Conservation (phyloP, 148 eudicot genomes). For the Rheum nobile region DNA sequence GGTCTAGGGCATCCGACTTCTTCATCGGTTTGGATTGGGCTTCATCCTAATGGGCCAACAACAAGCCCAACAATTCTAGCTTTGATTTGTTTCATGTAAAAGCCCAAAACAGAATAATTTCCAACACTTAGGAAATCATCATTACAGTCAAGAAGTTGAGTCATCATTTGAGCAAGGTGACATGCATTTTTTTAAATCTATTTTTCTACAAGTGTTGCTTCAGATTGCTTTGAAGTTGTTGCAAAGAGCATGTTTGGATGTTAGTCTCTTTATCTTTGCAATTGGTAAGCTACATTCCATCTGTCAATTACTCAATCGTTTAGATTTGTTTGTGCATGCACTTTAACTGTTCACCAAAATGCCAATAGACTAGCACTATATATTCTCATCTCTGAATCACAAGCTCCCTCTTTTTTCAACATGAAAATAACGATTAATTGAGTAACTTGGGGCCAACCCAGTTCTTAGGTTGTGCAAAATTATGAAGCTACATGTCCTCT, state of each 20-base stretch:
- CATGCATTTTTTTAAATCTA: no score
- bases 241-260: conserved; percentile 22
- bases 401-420: background rate
- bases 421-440: background rate
- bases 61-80: no score
- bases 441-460: background rate
- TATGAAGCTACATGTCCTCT: background rate
- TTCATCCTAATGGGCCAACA: no score
- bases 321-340: background rate
- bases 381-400: background rate
- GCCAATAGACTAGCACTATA: background rate
- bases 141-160: no score
- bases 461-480: no score
- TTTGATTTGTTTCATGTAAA: no score
- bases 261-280: conserved; percentile 38
- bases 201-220: no score
- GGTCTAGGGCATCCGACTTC: no score
- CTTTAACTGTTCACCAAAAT: background rate
- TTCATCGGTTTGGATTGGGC: no score
- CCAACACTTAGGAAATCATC: no score
- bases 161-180: no score
- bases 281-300: conserved; percentile 31
- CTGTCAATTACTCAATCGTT: background rate
- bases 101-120: no score
- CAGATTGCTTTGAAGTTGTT: conserved; percentile 17